Evolutionary conservation across 2,329 filamentous ascomycete species (phyloP).

Genomic region (Colletotrichum acutatum): DNA sequence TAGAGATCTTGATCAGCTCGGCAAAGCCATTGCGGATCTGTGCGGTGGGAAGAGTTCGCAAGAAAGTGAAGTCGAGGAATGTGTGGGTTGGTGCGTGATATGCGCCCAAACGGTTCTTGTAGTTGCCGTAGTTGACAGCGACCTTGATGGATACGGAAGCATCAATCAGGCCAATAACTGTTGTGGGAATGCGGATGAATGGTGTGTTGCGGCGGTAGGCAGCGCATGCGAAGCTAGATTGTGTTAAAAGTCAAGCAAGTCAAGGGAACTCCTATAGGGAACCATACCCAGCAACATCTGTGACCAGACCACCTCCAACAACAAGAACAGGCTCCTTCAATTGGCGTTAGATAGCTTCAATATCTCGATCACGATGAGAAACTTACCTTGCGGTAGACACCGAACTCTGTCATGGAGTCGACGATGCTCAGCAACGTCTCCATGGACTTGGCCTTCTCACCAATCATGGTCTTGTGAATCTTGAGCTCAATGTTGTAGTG

Average conservation of each 20-base stretch:
- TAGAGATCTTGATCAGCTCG: constrained; percentile 81
- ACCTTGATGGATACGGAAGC: constrained; percentile 82
- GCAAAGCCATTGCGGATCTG: constrained; percentile 81
- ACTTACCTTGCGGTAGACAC: constrained; percentile 70
- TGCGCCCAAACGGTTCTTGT: constrained; percentile 79
- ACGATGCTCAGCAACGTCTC: constrained; percentile 76
- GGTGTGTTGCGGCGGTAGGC: constrained; percentile 79
- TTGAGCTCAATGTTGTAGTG: constrained; percentile 71
- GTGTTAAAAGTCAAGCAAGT: constrained; percentile 15
- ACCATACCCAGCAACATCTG: constrained; percentile 72
- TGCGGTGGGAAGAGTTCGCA: constrained; percentile 73
- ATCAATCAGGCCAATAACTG: constrained; percentile 80
- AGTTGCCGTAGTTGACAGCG: constrained; percentile 81
- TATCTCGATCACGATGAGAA: background rate
- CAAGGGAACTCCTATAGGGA: constrained; percentile 48
- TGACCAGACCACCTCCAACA: constrained; percentile 76
- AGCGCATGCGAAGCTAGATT: constrained; percentile 72
- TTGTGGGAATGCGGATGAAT: constrained; percentile 79
- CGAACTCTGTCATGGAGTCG: constrained; percentile 80
- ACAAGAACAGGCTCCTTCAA: constrained; percentile 71
- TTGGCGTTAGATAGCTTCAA: background rate
- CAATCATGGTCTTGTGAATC: constrained; percentile 79
- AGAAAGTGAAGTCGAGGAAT: constrained; percentile 78
- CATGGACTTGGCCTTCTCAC: constrained; percentile 80
- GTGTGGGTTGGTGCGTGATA: constrained; percentile 79